A percentile compares a stretch with the other conserved stretches of the same genome.
Conservation (phyloP, 2,329 filamentous ascomycete genomes). For the Fusarium sp. region DNA sequence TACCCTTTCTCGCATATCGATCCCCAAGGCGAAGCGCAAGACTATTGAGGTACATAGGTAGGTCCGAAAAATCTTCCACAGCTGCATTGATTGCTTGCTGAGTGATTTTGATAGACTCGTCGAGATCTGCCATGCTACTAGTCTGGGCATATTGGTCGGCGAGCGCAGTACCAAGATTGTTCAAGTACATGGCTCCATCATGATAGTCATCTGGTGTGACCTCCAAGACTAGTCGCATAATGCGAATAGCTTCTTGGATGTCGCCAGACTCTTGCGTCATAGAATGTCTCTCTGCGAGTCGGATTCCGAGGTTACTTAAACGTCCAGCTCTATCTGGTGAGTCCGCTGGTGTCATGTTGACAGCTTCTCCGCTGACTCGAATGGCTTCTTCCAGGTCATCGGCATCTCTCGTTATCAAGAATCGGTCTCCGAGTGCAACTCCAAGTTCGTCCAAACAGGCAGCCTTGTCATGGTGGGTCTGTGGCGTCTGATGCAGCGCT, state of each 20-base stretch:
- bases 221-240: neutral
- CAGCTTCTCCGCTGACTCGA: neutral
- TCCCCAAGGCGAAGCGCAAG: neutral
- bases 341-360: neutral
- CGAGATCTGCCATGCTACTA: neutral
- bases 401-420: neutral
- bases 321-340: neutral
- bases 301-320: neutral
- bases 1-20: too few species aligned
- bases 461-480: neutral
- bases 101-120: neutral
- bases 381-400: neutral
- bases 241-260: fast-evolving
- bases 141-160: neutral
- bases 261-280: neutral
- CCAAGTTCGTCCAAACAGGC: neutral
- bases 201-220: neutral
- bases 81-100: neutral
- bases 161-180: neutral
- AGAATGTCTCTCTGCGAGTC: neutral
- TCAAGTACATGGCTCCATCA: neutral
- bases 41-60: neutral
- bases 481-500: neutral
- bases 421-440: neutral
- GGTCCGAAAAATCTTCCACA: neutral